A percentile compares a stretch with the other conserved stretches of the same genome.
These are phyloP conservation scores for Aureobasidium sp. DNA, from an alignment of 2,329 filamentous ascomycete genomes.

Conservation along the genomic window DNA sequence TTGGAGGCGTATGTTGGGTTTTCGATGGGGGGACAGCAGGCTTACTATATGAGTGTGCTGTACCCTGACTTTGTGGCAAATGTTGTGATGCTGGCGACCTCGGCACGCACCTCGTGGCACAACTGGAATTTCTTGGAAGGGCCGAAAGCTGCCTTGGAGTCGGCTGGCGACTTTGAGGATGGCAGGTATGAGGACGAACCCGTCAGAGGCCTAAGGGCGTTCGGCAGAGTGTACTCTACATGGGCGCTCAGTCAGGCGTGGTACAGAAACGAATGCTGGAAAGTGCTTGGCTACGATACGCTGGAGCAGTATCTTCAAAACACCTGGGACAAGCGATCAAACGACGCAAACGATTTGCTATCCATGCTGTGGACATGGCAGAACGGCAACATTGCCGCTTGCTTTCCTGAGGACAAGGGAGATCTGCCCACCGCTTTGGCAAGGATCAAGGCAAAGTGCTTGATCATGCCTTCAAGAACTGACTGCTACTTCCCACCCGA, in stretches of 20 bases:
- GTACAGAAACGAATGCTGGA: slow-evolving; percentile 32
- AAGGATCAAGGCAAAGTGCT: slow-evolving; percentile 28
- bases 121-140: slow-evolving; percentile 50
- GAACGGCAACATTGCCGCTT: slow-evolving; percentile 30
- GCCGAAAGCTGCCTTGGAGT: slow-evolving; percentile 40
- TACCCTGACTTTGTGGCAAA: slow-evolving; percentile 41
- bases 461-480: slow-evolving; percentile 33
- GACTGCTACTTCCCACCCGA: slow-evolving; percentile 35
- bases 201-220: slow-evolving; percentile 28
- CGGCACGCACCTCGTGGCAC: slow-evolving; percentile 42
- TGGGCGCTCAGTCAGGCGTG: slow-evolving; percentile 34
- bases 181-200: slow-evolving; percentile 22
- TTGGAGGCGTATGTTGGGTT: slow-evolving; percentile 45
- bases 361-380: slow-evolving; percentile 34
- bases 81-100: slow-evolving; percentile 42
- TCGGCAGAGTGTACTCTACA: slow-evolving; percentile 31
- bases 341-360: slow-evolving; percentile 30
- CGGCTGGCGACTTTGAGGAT: slow-evolving; percentile 32
- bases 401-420: slow-evolving; percentile 23
- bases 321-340: slow-evolving; percentile 20
- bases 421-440: slow-evolving; percentile 28
- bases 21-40: slow-evolving; percentile 48
- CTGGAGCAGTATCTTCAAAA: slow-evolving; percentile 25
- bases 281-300: slow-evolving; percentile 24
- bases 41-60: slow-evolving; percentile 44